Conservation (phyloP, 768 basidiomycete genomes). For the Ramaria rubella region DNA sequence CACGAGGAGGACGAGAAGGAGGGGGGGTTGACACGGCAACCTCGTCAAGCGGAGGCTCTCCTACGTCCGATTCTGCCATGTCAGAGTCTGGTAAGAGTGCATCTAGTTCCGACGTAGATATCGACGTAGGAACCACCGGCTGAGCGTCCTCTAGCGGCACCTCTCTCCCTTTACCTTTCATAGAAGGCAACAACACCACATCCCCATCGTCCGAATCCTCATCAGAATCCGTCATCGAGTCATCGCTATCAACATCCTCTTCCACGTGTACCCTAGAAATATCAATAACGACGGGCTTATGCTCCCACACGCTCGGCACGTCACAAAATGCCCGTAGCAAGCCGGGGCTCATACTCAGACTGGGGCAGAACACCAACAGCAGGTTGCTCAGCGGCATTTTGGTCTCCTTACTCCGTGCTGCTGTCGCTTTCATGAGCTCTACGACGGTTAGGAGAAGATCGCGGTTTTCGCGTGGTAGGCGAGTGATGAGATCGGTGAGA, state of each 20-base stretch:
- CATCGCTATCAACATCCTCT: conserved; percentile 1
- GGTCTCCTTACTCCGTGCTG: conserved; percentile 59
- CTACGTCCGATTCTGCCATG: conserved; percentile 58
- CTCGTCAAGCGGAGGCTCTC: conserved; percentile 63
- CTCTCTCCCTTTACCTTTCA: neutral
- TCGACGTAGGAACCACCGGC: conserved; percentile 33
- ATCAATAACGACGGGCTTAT: conserved; percentile 24
- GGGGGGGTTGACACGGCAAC: conserved; percentile 27
- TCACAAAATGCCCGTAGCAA: conserved; percentile 70
- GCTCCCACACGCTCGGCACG: conserved; percentile 57
- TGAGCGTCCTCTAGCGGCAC: neutral
- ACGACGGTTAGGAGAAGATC: conserved; percentile 80
- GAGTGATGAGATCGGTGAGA: conserved; percentile 55
- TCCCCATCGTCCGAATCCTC: neutral
- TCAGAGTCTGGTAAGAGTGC: conserved; percentile 23
- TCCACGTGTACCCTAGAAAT: conserved; percentile 5
- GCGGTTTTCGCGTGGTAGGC: conserved; percentile 72
- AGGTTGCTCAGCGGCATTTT: conserved; percentile 93
- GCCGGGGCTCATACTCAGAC: conserved; percentile 70
- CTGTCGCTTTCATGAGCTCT: conserved; percentile 72
- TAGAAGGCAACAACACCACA: neutral
- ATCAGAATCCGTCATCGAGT: conserved; percentile 2
- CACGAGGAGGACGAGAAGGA: conserved; percentile 32
- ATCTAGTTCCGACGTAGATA: conserved; percentile 19
- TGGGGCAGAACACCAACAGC: conserved; percentile 83